These are phyloP conservation scores for Penicillium maclennaniae DNA, from an alignment of 495 filamentous ascomycete genomes.

Conservation along the genomic window DNA sequence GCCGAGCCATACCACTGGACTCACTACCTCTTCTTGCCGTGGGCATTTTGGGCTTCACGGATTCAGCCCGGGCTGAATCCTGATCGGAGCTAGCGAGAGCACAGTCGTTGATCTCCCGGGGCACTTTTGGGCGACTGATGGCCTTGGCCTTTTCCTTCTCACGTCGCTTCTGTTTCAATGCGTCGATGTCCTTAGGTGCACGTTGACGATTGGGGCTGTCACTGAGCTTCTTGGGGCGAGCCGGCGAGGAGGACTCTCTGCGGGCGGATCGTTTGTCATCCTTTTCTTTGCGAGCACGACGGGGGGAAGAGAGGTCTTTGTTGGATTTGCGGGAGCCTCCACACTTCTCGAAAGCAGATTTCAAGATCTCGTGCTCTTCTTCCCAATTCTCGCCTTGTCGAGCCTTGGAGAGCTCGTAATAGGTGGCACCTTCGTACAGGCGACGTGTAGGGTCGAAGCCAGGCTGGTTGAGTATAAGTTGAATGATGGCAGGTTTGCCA, in stretches of 20 bases:
- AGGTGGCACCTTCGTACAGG: slow-evolving; percentile 63
- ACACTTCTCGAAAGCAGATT: slow-evolving; percentile 70
- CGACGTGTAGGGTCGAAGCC: slow-evolving; percentile 74
- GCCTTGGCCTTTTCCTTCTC: slow-evolving; percentile 32
- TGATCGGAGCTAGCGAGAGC: slow-evolving; percentile 26
- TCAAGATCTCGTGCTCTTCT: slow-evolving; percentile 78
- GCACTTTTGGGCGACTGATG: slow-evolving; percentile 21
- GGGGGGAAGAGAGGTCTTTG: slow-evolving; percentile 44
- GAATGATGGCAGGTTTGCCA: slow-evolving; percentile 77
- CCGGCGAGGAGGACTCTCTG: slow-evolving; percentile 49
- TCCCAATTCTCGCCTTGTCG: slow-evolving; percentile 85
- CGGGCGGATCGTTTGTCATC: slow-evolving; percentile 47
- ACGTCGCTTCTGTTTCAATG: slow-evolving; percentile 32
- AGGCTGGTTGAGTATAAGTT: slow-evolving; percentile 71
- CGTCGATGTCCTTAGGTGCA: slow-evolving; percentile 25
- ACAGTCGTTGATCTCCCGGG: slow-evolving; percentile 20
- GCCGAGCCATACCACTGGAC: slow-evolving; percentile 24
- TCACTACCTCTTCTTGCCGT: slow-evolving; percentile 35
- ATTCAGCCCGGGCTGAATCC: slow-evolving; percentile 24
- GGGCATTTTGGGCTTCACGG: slow-evolving; percentile 22
- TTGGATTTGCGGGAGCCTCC: slow-evolving; percentile 38
- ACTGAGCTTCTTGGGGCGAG: slow-evolving; percentile 38
- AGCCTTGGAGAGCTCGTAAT: slow-evolving; percentile 77
- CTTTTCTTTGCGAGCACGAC: slow-evolving; percentile 54
- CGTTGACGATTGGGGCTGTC: slow-evolving; percentile 31